Evolutionary conservation across 257 asterid species (phyloP).

Genomic region (Buddleja alternifolia): DNA sequence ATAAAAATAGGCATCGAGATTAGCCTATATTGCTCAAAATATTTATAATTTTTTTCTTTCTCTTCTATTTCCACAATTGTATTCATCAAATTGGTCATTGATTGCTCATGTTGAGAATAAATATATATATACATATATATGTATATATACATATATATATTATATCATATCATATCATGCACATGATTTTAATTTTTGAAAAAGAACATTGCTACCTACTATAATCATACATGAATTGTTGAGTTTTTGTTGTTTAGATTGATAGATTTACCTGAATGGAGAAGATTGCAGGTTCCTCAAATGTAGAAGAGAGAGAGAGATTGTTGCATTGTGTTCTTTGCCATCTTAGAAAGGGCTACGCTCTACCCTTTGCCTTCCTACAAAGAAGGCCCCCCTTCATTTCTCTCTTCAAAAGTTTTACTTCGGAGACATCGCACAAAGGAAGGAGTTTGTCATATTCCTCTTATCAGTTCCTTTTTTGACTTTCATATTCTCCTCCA

Average conservation of each 20-base stretch:
- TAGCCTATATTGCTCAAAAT: too few species aligned
- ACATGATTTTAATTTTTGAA: too few species aligned
- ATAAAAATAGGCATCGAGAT: too few species aligned
- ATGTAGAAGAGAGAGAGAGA: conserved; percentile 26
- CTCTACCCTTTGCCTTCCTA: conserved; percentile 36
- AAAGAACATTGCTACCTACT: too few species aligned
- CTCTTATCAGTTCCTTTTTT: background rate
- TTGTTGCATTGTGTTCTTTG: conserved; percentile 23
- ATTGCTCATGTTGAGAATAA: too few species aligned
- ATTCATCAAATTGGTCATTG: too few species aligned
- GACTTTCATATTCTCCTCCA: background rate
- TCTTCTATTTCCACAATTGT: too few species aligned
- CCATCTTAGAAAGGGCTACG: conserved; percentile 28
- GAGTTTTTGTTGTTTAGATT: background rate
- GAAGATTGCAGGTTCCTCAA: conserved; percentile 22
- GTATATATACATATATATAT: too few species aligned
- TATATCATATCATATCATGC: too few species aligned
- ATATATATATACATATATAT: too few species aligned
- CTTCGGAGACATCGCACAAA: background rate
- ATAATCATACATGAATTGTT: background rate
- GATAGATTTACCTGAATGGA: background rate
- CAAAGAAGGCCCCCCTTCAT: conserved; percentile 22
- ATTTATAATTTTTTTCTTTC: too few species aligned
- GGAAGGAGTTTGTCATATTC: conserved; percentile 13
- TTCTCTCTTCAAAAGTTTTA: background rate